Evolutionary conservation across 768 basidiomycete species (phyloP).

Genomic region (Phallus indusiatus): DNA sequence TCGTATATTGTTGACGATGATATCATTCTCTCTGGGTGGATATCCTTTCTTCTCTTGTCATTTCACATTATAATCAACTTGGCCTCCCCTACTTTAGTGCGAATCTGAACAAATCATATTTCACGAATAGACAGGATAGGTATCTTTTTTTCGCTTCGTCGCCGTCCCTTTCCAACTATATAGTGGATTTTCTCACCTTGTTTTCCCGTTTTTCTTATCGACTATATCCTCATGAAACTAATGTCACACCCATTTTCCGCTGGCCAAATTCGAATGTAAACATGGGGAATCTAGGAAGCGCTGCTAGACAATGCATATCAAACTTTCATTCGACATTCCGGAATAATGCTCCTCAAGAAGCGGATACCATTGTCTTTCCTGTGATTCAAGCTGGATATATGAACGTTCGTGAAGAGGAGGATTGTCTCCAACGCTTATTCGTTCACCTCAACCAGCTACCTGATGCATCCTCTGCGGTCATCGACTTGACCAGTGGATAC

Average conservation of each 20-base stretch:
- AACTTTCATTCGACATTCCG: constrained; percentile 45
- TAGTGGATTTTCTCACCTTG: constrained; percentile 63
- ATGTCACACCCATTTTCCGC: constrained; percentile 40
- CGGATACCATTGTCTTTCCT: constrained; percentile 58
- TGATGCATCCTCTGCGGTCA: constrained; percentile 14
- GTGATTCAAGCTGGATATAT: constrained; percentile 88
- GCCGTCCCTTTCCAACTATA: constrained; percentile 66
- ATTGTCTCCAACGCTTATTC: constrained; percentile 48
- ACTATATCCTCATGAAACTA: constrained; percentile 19
- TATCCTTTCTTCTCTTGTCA: constrained; percentile 17
- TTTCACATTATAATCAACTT: neutral
- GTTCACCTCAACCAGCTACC: constrained; percentile 27
- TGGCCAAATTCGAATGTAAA: constrained; percentile 62
- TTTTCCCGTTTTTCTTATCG: constrained; percentile 66
- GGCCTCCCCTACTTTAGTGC: constrained; percentile 46
- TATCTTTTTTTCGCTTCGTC: constrained; percentile 70
- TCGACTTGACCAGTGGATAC: constrained; percentile 92
- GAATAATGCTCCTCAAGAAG: constrained; percentile 5
- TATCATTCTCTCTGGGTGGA: constrained; percentile 87
- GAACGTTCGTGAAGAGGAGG: constrained; percentile 78
- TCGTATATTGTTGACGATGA: constrained; percentile 91
- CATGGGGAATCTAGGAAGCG: constrained; percentile 59
- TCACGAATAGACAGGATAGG: constrained; percentile 90
- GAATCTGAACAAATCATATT: constrained; percentile 89
- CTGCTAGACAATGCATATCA: constrained; percentile 46